phyloP scores from a whole-genome alignment of 768 basidiomycete species.

The Suillus americanus region DNA sequence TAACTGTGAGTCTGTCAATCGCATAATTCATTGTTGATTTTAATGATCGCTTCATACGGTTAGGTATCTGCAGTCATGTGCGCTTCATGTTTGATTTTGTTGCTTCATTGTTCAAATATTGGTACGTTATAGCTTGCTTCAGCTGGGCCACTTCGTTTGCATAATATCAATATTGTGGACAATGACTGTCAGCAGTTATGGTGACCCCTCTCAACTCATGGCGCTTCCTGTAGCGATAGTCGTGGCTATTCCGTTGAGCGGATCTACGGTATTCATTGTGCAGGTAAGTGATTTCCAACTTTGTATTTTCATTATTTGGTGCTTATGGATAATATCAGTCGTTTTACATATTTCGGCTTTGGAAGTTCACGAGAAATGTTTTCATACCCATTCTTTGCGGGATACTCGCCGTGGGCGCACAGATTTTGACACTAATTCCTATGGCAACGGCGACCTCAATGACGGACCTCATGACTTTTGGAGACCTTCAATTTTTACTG shows the following conservation, averaged over 20 bases:
- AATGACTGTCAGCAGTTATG: neutral
- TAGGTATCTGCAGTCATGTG: slow-evolving; percentile 6
- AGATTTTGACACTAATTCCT: neutral
- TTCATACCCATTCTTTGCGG: slow-evolving; percentile 3
- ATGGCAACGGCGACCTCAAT: neutral
- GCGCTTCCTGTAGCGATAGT: neutral
- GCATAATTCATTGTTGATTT: neutral
- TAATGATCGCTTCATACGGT: neutral
- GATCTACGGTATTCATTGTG: neutral
- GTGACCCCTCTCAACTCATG: neutral
- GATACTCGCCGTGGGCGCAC: neutral
- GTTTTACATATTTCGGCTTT: slow-evolving; percentile 5
- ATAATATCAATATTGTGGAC: slow-evolving; percentile 1
- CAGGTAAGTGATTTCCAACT: neutral
- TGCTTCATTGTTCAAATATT: neutral
- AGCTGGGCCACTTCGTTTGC: neutral
- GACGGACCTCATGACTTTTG: neutral
- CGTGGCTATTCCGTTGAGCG: neutral
- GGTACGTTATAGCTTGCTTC: neutral
- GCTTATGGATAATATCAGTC: neutral
- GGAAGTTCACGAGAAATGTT: neutral
- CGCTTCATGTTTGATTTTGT: neutral
- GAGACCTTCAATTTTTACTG: neutral
- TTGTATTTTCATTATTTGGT: neutral
- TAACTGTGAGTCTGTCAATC: neutral